A percentile compares a stretch with the other conserved stretches of the same genome.
These are phyloP conservation scores for Pseudogymnoascus sp. DNA, from an alignment of 2,329 filamentous ascomycete species.

Conservation along the genomic window DNA sequence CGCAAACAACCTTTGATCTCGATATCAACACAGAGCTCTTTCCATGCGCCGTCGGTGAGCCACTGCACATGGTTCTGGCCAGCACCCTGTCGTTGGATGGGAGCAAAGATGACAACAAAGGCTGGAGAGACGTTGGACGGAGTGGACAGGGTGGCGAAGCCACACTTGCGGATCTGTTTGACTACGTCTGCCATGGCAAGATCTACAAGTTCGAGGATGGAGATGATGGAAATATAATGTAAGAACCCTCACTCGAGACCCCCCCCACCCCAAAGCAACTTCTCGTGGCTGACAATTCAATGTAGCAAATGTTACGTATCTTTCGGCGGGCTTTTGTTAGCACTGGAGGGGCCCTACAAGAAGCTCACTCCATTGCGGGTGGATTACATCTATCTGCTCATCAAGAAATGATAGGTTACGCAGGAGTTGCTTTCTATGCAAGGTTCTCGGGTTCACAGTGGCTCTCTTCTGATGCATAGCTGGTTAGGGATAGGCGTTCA, in stretches of 20 bases:
- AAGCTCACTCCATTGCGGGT: conserved; percentile 87
- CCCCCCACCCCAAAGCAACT: not conserved
- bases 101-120: conserved; percentile 62
- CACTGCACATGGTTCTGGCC: conserved; percentile 71
- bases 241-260: conserved; percentile 33
- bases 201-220: conserved; percentile 82
- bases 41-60: conserved; percentile 65
- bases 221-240: conserved; percentile 76
- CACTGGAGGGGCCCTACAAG: conserved; percentile 87
- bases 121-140: conserved; percentile 70
- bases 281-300: conserved; percentile 11
- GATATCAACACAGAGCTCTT: conserved; percentile 95
- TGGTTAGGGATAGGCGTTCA: conserved; percentile 8
- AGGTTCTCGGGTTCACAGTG: conserved; percentile 9
- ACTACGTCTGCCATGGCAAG: conserved; percentile 84
- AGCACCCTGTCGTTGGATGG: conserved; percentile 83
- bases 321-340: conserved; percentile 85
- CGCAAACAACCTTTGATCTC: conserved; percentile 67
- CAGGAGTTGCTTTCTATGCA: conserved; percentile 13
- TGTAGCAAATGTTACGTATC: conserved; percentile 84
- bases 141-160: conserved; percentile 42
- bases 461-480: conserved; percentile 3
- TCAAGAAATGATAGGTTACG: conserved; percentile 64
- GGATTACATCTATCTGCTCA: conserved; percentile 84
- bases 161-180: conserved; percentile 68